Percentiles rank a stretch among this genome's conserved stretches.
Evolutionary conservation across 768 basidiomycete genomes (phyloP).

Genomic region (Gautieria morchelliformis): DNA sequence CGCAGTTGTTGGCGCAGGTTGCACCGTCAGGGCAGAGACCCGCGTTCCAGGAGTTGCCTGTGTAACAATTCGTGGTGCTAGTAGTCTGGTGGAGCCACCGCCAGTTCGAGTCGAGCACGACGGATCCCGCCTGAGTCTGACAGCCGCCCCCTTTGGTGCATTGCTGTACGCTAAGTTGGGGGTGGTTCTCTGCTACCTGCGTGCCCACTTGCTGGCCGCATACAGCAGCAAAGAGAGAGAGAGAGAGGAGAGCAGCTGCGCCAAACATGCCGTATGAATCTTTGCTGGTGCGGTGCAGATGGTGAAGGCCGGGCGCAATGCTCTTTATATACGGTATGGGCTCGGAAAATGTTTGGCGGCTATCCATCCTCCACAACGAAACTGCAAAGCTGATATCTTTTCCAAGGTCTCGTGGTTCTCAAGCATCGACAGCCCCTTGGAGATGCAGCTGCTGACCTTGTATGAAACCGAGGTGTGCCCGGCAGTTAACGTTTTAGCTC

Average conservation of each 20-base stretch:
- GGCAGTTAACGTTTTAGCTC: too few relatives aligned
- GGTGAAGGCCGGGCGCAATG: too few relatives aligned
- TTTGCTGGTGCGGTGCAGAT: not conserved
- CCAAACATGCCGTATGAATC: conserved; percentile 29
- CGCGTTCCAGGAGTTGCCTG: conserved; percentile 25
- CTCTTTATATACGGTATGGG: too few relatives aligned
- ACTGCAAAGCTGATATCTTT: too few relatives aligned
- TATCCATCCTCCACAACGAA: too few relatives aligned
- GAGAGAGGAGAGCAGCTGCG: conserved; percentile 29
- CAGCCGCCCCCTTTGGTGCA: conserved; percentile 12
- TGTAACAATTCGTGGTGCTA: conserved; percentile 28
- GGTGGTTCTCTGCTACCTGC: conserved; percentile 37
- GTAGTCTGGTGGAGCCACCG: conserved; percentile 31
- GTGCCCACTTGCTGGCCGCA: conserved; percentile 45
- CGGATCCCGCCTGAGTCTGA: conserved; percentile 9
- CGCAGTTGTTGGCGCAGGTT: conserved; percentile 25
- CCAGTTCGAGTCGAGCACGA: conserved; percentile 49
- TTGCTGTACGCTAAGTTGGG: conserved; percentile 34
- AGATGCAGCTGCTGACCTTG: too few relatives aligned
- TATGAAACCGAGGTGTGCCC: too few relatives aligned
- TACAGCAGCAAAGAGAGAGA: conserved; percentile 31
- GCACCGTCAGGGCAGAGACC: conserved; percentile 22
- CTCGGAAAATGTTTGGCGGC: too few relatives aligned
- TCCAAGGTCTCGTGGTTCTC: too few relatives aligned
- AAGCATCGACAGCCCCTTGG: too few relatives aligned